Base-by-base conservation (phyloP, 202 grass and related monocot genomes). In the Carex arenaria region DNA sequence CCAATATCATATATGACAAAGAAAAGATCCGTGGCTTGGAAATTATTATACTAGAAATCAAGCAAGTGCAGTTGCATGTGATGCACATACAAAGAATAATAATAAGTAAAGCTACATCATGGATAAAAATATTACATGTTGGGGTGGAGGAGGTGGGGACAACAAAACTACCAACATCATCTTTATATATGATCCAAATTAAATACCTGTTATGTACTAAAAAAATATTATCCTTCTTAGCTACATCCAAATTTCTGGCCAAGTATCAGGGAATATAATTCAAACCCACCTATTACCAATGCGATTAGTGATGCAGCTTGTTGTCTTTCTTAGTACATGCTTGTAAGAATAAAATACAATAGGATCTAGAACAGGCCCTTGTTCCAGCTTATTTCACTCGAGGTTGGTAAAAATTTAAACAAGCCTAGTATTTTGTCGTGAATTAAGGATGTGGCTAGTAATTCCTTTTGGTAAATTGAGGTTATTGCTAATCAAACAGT, bases 21-120 rank as follows among this genome's bases (percentile, higher is more conserved):
- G 23, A 32, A 81, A 36, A 34, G 85, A 79, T 62, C 18, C 12
- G 60, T 84, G 61, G 3, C 5, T 61, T 1, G 31, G 15, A 73
- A 73, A 61, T 74, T 57, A 72, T 66, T 73, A 84, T 15, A 23
- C 11, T 64, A 53, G 52, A 84, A 60, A 84, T 73, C 82, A 84
- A 84, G 68, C 49, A 78, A 36, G 67, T 61, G 36, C 78, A 66
- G 57, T 45, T 64, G 60, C 60, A 81, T 62, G 78, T 81, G 74
- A 78, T 78, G 74, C 60, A 59, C 54, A 78, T 60, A 60, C 53
- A 78, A 78, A 60, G 53, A 10, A 59, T 40, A 59, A 60, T 3
- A 78, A 78, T 5, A 78, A 78, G 74, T 78, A 59, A 78, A 78
- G 53, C 28, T 78, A 9, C 74, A 78, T 78, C 49, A 40, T 77